These are phyloP conservation scores for Friedmanniomyces endolithicus DNA, from an alignment of 495 filamentous ascomycete genomes.

Conservation along the genomic window DNA sequence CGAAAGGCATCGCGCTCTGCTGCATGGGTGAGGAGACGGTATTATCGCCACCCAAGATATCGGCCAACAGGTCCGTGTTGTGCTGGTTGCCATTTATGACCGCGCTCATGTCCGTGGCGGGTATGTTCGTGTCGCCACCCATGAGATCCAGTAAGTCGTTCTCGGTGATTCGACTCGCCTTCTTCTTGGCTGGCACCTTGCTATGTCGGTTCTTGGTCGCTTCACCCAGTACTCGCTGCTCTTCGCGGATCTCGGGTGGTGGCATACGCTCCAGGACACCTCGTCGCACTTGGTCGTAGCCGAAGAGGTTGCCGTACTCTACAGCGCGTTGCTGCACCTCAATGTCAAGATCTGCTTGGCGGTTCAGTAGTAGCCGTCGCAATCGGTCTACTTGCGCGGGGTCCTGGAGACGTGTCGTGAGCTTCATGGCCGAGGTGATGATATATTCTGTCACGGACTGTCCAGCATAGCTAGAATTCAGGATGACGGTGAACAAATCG, in stretches of 20 bases:
- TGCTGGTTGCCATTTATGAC: constrained; percentile 49
- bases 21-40: constrained; percentile 35
- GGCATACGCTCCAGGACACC: constrained; percentile 97
- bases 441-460: constrained; percentile 90
- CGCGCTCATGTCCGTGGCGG: constrained; percentile 38
- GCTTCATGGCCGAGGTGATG: constrained; percentile 86
- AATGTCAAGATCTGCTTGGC: constrained; percentile 74
- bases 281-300: constrained; percentile 70
- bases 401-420: constrained; percentile 78
- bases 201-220: constrained; percentile 70
- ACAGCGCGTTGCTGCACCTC: constrained; percentile 93
- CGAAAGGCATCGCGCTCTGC: constrained; percentile 43
- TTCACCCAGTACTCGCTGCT: constrained; percentile 79
- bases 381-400: constrained; percentile 73
- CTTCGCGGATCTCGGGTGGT: constrained; percentile 87
- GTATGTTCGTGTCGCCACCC: constrained; percentile 55
- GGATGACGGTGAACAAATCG: constrained; percentile 78
- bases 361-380: constrained; percentile 57
- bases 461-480: constrained; percentile 83
- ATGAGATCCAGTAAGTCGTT: constrained; percentile 90
- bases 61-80: constrained; percentile 63
- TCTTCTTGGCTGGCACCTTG: constrained; percentile 60
- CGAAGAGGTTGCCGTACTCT: constrained; percentile 88
- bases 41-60: constrained; percentile 58
- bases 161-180: constrained; percentile 62